phyloP scores from a whole-genome alignment of 2,329 filamentous ascomycete species.

The Lasiodiplodia hormozganensis region DNA sequence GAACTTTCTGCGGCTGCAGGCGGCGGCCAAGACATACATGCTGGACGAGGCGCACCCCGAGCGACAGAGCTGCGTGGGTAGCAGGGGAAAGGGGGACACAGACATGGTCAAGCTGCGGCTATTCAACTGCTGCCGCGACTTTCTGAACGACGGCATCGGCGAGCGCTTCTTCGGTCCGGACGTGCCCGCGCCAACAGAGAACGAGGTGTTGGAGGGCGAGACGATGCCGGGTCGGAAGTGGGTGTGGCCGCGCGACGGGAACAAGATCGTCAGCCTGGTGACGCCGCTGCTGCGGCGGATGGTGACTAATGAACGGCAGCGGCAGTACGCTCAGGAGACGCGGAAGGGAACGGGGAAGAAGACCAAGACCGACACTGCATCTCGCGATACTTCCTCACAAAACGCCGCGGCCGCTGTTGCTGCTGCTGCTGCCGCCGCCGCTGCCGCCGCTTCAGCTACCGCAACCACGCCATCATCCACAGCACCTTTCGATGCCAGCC shows the following conservation, averaged over 20 bases:
- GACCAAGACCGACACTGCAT: slow-evolving; percentile 36
- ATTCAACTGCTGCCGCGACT: slow-evolving; percentile 63
- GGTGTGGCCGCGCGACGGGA: slow-evolving; percentile 62
- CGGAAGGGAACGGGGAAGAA: slow-evolving; percentile 56
- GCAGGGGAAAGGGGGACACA: slow-evolving; percentile 60
- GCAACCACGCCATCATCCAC: background rate
- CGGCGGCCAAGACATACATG: slow-evolving; percentile 65
- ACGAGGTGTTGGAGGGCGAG: slow-evolving; percentile 47
- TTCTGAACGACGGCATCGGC: slow-evolving; percentile 59
- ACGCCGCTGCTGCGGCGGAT: slow-evolving; percentile 64
- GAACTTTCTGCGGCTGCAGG: slow-evolving; percentile 62
- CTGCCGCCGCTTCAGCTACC: background rate
- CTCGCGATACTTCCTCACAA: slow-evolving; percentile 13
- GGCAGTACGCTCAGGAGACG: slow-evolving; percentile 64
- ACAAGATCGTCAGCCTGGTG: slow-evolving; percentile 63
- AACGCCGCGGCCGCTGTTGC: background rate
- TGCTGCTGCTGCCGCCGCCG: background rate
- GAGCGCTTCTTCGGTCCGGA: slow-evolving; percentile 58
- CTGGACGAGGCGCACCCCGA: slow-evolving; percentile 62
- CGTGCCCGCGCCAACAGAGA: slow-evolving; percentile 39
- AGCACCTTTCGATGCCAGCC: slow-evolving; percentile 27
- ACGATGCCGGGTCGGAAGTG: slow-evolving; percentile 48
- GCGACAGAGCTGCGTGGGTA: slow-evolving; percentile 63
- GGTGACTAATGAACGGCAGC: slow-evolving; percentile 66
- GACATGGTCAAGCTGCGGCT: slow-evolving; percentile 64